Evolutionary conservation across 345 rosid species (phyloP).

Genomic region (Abelmoschus esculentus): DNA sequence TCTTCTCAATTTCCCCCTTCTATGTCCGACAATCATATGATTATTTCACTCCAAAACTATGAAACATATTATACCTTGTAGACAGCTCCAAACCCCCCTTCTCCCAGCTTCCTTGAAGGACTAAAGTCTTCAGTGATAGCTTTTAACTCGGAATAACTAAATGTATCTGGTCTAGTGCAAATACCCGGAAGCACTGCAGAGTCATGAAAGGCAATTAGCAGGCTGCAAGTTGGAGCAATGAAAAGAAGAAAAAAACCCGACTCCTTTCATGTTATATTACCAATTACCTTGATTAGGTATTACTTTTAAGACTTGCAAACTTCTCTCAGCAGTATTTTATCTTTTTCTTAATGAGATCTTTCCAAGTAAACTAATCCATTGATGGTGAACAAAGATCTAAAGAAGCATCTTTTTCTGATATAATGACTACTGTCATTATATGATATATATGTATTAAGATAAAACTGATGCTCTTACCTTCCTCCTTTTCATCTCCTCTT

Average conservation of each 20-base stretch:
- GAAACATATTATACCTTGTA: slow-evolving; percentile 22
- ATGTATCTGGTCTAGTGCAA: slow-evolving; percentile 21
- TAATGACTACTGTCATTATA: neutral
- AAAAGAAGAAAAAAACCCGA: too few species aligned
- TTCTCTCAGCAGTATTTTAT: neutral
- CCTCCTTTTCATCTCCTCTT: slow-evolving; percentile 13
- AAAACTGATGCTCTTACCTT: slow-evolving; percentile 9
- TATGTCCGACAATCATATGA: too few species aligned
- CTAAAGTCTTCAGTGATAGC: slow-evolving; percentile 27
- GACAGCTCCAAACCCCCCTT: slow-evolving; percentile 33
- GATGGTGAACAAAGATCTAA: neutral
- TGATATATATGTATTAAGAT: neutral
- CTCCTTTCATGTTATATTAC: too few species aligned
- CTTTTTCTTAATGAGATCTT: neutral
- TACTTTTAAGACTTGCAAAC: too few species aligned
- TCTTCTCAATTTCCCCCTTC: too few species aligned
- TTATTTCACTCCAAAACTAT: too few species aligned
- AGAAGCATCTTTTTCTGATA: neutral
- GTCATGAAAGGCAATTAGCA: neutral
- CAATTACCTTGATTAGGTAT: too few species aligned
- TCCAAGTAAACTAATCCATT: neutral
- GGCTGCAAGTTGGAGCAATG: too few species aligned
- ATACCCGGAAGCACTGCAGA: slow-evolving; percentile 23
- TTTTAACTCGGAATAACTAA: slow-evolving; percentile 25
- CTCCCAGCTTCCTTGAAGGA: slow-evolving; percentile 28